Evolutionary conservation across 495 filamentous ascomycete species (phyloP).

Genomic region (Collariella sp.): DNA sequence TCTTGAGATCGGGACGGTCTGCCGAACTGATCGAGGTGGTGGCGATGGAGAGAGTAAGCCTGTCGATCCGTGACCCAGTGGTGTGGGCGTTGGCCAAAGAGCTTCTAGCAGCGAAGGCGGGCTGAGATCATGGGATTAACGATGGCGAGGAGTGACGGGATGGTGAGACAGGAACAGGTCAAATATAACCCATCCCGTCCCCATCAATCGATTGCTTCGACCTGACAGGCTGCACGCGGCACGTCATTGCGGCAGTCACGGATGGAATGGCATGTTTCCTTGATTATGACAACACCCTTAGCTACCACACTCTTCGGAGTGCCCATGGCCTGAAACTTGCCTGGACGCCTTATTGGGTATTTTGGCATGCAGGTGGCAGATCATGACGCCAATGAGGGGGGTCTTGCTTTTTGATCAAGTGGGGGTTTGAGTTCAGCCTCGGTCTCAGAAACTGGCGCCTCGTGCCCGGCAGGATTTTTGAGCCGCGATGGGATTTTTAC

Average conservation of each 20-base stretch:
- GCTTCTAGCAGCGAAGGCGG: too few species aligned
- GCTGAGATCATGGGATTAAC: not conserved
- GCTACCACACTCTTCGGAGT: not conserved
- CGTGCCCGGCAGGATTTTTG: too few species aligned
- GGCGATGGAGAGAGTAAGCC: too few species aligned
- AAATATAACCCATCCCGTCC: not conserved
- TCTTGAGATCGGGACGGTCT: too few species aligned
- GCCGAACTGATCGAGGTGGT: too few species aligned
- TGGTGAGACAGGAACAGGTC: not conserved
- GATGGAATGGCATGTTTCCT: not conserved
- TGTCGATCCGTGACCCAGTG: too few species aligned
- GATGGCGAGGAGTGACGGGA: not conserved
- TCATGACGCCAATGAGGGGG: conserved; percentile 6
- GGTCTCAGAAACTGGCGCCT: too few species aligned
- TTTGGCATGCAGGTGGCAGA: not conserved
- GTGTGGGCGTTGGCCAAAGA: too few species aligned
- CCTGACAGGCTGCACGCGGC: not conserved
- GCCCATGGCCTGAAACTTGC: not conserved
- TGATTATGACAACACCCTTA: not conserved
- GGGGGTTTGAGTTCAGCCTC: not conserved
- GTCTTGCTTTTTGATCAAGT: not conserved
- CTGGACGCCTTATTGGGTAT: not conserved
- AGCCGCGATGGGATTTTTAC: too few species aligned
- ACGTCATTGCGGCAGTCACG: not conserved
- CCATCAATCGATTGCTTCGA: not conserved